Percentiles rank a stretch among this genome's conserved stretches.
These are phyloP conservation scores for Candida broadrunensis DNA, from an alignment of 805 yeast genomes.

Conservation along the genomic window DNA sequence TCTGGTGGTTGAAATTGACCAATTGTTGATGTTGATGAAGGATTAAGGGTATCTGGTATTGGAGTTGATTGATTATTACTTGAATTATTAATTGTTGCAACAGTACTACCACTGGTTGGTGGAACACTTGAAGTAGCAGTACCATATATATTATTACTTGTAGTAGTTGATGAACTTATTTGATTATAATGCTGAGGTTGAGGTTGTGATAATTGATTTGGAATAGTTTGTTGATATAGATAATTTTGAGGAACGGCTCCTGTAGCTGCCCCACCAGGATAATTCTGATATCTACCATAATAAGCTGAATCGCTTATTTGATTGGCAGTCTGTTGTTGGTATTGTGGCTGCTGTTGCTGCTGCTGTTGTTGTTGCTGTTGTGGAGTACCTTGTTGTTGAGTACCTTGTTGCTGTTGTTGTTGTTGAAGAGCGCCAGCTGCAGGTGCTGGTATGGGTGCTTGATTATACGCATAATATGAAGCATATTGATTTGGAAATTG, in stretches of 20 bases:
- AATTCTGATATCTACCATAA: slow-evolving; percentile 8
- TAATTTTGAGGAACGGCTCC: slow-evolving; percentile 21
- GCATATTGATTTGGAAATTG: slow-evolving; percentile 11
- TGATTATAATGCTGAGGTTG: slow-evolving; percentile 23
- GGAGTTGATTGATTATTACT: slow-evolving; percentile 7
- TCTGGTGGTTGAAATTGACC: slow-evolving; percentile 48
- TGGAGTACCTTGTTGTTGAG: not conserved
- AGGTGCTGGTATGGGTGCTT: slow-evolving; percentile 6
- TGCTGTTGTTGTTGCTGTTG: slow-evolving; percentile 1
- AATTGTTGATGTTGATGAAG: slow-evolving; percentile 23
- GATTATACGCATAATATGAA: slow-evolving; percentile 15
- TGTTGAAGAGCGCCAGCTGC: not conserved
- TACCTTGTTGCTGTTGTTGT: not conserved
- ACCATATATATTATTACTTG: slow-evolving; percentile 7
- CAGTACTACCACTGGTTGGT: slow-evolving; percentile 1
- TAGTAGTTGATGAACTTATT: slow-evolving; percentile 9
- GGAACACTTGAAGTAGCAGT: slow-evolving; percentile 3
- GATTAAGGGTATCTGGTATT: slow-evolving; percentile 16
- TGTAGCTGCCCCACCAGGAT: slow-evolving; percentile 7
- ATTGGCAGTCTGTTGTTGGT: slow-evolving; percentile 4
- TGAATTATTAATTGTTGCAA: not conserved
- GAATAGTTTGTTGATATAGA: slow-evolving; percentile 19
- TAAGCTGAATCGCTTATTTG: slow-evolving; percentile 6
- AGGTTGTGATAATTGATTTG: slow-evolving; percentile 24
- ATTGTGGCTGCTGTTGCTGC: slow-evolving; percentile 4